phyloP scores from a whole-genome alignment of 2,329 filamentous ascomycete genomes.

The Botrytis porri region DNA sequence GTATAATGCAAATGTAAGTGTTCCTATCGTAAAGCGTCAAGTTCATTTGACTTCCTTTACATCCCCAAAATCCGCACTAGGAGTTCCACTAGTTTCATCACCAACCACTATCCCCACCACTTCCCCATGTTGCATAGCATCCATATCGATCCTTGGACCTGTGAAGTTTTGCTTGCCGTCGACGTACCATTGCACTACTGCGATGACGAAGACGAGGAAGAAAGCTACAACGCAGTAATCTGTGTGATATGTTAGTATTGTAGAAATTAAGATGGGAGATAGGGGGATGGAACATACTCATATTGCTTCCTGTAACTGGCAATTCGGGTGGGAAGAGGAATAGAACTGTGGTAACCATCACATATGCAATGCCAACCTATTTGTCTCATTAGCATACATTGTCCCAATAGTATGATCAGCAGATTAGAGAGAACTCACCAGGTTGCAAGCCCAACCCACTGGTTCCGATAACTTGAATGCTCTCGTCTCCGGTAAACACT shows the following conservation, averaged over 20 bases:
- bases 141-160: constrained; percentile 43
- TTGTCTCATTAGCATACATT: constrained; percentile 18
- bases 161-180: constrained; percentile 60
- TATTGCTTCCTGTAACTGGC: constrained; percentile 56
- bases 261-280: neutral
- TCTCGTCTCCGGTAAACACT: constrained; percentile 56
- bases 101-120: constrained; percentile 24
- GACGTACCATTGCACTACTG: constrained; percentile 54
- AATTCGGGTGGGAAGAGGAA: constrained; percentile 61
- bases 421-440: constrained; percentile 40
- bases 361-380: constrained; percentile 52
- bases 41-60: neutral
- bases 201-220: constrained; percentile 43
- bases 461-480: constrained; percentile 53
- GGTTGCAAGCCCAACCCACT: constrained; percentile 59
- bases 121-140: constrained; percentile 33
- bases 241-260: neutral
- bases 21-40: neutral
- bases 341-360: constrained; percentile 57
- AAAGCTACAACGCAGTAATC: constrained; percentile 40
- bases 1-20: neutral
- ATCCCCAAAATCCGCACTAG: neutral
- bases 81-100: neutral
- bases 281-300: constrained; percentile 45
- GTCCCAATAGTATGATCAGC: constrained; percentile 22